A percentile compares a stretch with the other conserved stretches of the same genome.
Evolutionary conservation across 106 monocot species (phyloP).

Genomic region (Vanilla planifolia): DNA sequence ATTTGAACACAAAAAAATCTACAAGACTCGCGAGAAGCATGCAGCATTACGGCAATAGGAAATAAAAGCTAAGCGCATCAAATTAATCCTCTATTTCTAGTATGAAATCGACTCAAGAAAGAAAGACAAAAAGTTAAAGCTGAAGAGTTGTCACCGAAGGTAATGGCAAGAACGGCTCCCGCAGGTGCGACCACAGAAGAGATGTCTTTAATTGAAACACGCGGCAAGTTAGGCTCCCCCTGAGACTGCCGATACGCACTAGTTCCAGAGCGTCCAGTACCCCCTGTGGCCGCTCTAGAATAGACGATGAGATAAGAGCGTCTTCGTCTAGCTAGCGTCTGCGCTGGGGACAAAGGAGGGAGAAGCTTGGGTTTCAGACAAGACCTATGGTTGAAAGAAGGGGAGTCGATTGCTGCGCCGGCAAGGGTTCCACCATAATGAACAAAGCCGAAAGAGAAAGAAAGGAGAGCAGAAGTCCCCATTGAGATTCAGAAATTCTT

Average conservation of each 20-base stretch:
- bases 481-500: slow-evolving; percentile 6
- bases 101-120: too few relatives aligned
- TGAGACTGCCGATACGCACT: slow-evolving; percentile 41
- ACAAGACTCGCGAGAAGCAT: too few relatives aligned
- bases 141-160: slow-evolving; percentile 48
- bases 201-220: slow-evolving; percentile 40
- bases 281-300: slow-evolving; percentile 25
- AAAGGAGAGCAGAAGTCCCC: slow-evolving; percentile 7
- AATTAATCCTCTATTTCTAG: too few relatives aligned
- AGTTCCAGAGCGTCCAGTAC: slow-evolving; percentile 17
- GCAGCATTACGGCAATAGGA: too few relatives aligned
- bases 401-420: background rate
- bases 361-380: background rate
- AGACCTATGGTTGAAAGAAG: background rate
- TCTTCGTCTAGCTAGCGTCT: background rate
- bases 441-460: background rate
- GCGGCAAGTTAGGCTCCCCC: slow-evolving; percentile 4
- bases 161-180: slow-evolving; percentile 55
- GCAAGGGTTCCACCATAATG: background rate
- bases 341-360: background rate
- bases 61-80: too few relatives aligned
- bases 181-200: slow-evolving; percentile 46
- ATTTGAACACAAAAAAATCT: too few relatives aligned
- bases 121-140: too few relatives aligned
- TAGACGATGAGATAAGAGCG: slow-evolving; percentile 9